Evolutionary conservation across 371 early-diverging fungal genomes (phyloP), one percentile per base, ranked within the genome.

Genomic region (Rozella allomycis): DNA sequence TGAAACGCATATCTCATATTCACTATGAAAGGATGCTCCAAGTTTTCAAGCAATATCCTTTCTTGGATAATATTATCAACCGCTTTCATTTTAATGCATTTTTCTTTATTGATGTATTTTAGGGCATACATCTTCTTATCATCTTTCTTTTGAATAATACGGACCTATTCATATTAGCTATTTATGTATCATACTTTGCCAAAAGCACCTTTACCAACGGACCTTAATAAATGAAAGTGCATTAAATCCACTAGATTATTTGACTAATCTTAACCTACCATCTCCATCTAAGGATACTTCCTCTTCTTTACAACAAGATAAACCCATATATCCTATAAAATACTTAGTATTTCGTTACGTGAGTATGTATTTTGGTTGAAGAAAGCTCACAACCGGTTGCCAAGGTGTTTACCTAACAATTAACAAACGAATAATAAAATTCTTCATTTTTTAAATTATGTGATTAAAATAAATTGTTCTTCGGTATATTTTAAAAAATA

Each of bases 101-200:
- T 63, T 5, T 49, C 55, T 49, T 80, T 80, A 52, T 69, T 67
- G 44, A 76, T 80, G 48, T 79, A 79, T 43, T 80, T 80, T 21
- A 80, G 58, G 8, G 82, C 81, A 23, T 67, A 79, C 11, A 67
- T 47, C 37, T 58, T 53, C 34, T 60, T 57, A 16, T 70, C 66
- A 20, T 55, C 51, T 46, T 74, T 78, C 47, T 83, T 76, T 45
- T 83, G 81, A 11, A 85, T 82, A 1, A 85, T 72, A n/a, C 33
- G 20, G 13, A 28, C 23, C 23, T 23, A 23, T 11, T 23, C 23
- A 23, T 8, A 23, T 23, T 11, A 23, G 23, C n/a, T n/a, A 23
- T 8, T 23, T 8, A 23, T 6, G 23, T 8, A 8, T 6, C 20
- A 17, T 31, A 76, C 74, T 53, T 75, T 77, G 29, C 75, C 74